Evolutionary conservation across 192 early-diverging fungal species (phyloP).

Genomic region (Podochytrium sp.): DNA sequence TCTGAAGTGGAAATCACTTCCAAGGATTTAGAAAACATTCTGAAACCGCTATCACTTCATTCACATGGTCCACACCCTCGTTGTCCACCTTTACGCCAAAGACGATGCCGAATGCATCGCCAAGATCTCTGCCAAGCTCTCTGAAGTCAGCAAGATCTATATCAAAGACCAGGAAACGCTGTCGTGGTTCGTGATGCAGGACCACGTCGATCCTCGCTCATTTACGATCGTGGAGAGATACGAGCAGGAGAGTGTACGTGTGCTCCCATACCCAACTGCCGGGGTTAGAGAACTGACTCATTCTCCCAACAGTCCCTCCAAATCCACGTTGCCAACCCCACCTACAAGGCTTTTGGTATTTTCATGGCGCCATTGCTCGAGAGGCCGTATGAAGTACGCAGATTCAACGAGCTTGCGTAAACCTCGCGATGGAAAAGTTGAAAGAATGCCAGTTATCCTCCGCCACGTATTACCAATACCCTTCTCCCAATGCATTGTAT

Average conservation of each 20-base stretch:
- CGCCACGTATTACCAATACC: too few species aligned
- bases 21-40: too few species aligned
- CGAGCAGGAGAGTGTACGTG: slow-evolving; percentile 16
- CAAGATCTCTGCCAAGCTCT: background rate
- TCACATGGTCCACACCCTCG: slow-evolving; percentile 27
- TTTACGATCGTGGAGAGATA: slow-evolving; percentile 35
- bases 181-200: slow-evolving; percentile 29
- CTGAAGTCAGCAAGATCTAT: slow-evolving; percentile 19
- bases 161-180: slow-evolving; percentile 25
- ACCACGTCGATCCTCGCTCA: slow-evolving; percentile 16
- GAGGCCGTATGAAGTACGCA: slow-evolving; percentile 16
- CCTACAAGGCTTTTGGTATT: slow-evolving; percentile 12
- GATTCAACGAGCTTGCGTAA: slow-evolving; percentile 25
- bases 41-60: too few species aligned
- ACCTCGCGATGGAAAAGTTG: too few species aligned
- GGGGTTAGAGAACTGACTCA: background rate
- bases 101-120: slow-evolving; percentile 20
- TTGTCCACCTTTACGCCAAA: slow-evolving; percentile 31
- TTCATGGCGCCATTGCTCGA: slow-evolving; percentile 11
- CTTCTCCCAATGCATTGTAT: too few species aligned
- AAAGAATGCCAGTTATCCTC: too few species aligned
- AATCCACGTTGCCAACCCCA: slow-evolving; percentile 24
- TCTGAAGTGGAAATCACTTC: too few species aligned
- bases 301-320: background rate
- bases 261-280: background rate